Base-by-base conservation (phyloP, 768 basidiomycete species). In the Tricholomella constricta region DNA sequence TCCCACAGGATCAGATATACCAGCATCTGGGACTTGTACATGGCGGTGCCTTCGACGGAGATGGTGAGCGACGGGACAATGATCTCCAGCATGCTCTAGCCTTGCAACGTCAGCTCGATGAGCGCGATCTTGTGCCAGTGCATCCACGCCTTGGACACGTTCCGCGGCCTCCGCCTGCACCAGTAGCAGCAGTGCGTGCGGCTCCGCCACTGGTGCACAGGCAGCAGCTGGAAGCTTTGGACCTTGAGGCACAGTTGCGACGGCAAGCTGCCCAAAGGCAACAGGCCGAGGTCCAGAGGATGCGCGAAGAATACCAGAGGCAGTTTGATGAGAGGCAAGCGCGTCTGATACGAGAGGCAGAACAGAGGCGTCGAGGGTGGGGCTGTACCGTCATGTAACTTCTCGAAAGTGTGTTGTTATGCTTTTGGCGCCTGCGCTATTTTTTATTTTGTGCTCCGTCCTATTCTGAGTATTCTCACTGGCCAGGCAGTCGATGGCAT, bases 1-100 rank as follows among this genome's bases (percentile, higher is more conserved):
- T 84, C 40, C 44, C 56, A 7, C 31, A 7, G 11, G 7, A 23
- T n/a, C 29, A 56, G 27, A 55, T 55, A 25, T 60, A 60, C 34
- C 5, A 0, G 6, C 59, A 60, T 45, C 45, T 60, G n/a, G 25
- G 27, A 31, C 20, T 22, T 4, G 55, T 47, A 8, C 59, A 60
- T 17, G 59, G 59, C n/a, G 59, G 59, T 8, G 29, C 46, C 2
- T 60, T 45, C n/a, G 59, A 60, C 41, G 47, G 48, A 22, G 48
- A 57, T 26, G 47, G 52, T 5, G 56, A 53, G 17, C 51, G 48
- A 20, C 48, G n/a, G 5, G 43, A 58, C 35, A 20, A 35, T 17
- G 57, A 55, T 25, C 34, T 38, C 26, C 47, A 23, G 32, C 41
- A 55, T 27, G 57, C 53, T 2, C 25, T 58, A 26, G 49, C 50